Base-by-base conservation (phyloP, 331 rosid genomes). In the Dryas integrifolia region DNA sequence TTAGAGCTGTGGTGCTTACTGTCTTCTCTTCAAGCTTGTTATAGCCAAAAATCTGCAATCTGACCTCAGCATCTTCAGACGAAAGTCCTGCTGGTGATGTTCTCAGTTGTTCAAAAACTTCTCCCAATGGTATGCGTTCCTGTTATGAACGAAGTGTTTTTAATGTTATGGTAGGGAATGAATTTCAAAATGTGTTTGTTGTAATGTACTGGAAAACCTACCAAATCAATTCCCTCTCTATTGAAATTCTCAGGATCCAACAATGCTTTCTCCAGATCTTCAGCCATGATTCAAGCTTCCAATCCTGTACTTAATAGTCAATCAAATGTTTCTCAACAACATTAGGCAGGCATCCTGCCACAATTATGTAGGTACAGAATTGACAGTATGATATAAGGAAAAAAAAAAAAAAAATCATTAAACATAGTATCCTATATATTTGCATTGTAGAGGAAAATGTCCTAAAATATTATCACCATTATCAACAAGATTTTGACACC, bases 21-120 rank as follows among this genome's bases (percentile, higher is more conserved):
- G 89, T 82, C 74, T 80, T 89, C 87, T 91, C 97, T 80, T 89
- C 90, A 41, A 91, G 97, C 81, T 62, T 86, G 81, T 91, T 91
- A 52, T 78, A 88, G 35, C 97, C 97, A 78, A 91, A 91, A 75
- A 91, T 89, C 40, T 9, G 39, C 71, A 82, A 65, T 52, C 97
- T 85, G 68, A 83, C 88, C 80, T 86, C 92, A 47, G 91, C 97
- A 78, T 91, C 97, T 7, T 83, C 91, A 2, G 91, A 82, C 3
- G 97, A 82, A 78, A 91, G 97, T 77, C 97, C 97, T 72, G 65
- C 24, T 2, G 69, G 72, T 2, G 97, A 86, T 60, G 97, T 91
- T 79, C 83, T 83, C 56, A 91, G 80, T 75, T 79, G 90, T 61
- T 87, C 88, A 66, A 91, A 91, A 13, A 91, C 97, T 80, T 91